Base-by-base conservation (phyloP, 495 filamentous ascomycete genomes). In the Talaromyces thailandensis region DNA sequence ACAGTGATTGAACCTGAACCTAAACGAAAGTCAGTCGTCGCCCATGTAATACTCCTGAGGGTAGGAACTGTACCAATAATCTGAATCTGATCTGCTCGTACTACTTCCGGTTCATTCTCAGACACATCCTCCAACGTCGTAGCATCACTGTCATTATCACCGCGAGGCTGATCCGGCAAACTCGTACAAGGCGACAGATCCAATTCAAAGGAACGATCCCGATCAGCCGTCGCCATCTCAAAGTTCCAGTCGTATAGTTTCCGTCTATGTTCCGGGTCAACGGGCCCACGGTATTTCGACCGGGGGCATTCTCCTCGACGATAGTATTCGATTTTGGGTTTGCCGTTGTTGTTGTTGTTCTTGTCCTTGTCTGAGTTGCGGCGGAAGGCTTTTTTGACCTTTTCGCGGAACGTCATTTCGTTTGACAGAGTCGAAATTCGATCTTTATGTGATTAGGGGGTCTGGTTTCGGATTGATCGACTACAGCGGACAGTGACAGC, bases 271-370 rank as follows among this genome's bases (percentile, higher is more conserved):
- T 75, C 75, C 56, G 71, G 75, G 64, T 83, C 79, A 64, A 79
- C 81, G 0, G 81, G 80, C 4, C 80, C 81, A 2, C 71, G 71
- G 61, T 82, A 83, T 59, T 83, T 83, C 23, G 81, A 80, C 11
- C 72, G 75, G 2, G 81, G 81, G 35, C 79, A 71, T 63, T 83
- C 81, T 63, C 73, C 64, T 32, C 77, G 79, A 55, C 74, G 72
- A 65, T 83, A 82, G 64, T 81, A 80, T 69, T 81, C 76, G 58
- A 80, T 71, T 62, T 81, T 81, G 8, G 65, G 60, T 67, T 75
- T 76, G 31, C 69, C 67, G 64, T 69, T 69, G 58, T 66, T 23
- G 25, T 64, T 55, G 61, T 66, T 70, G 58, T 66, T 24, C 29
- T 64, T 55, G 61, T 66, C 62, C 52, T 70, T 73, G 57, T 62